phyloP scores from a whole-genome alignment of 2,329 filamentous ascomycete species.

The Mycosphaerella sp. region DNA sequence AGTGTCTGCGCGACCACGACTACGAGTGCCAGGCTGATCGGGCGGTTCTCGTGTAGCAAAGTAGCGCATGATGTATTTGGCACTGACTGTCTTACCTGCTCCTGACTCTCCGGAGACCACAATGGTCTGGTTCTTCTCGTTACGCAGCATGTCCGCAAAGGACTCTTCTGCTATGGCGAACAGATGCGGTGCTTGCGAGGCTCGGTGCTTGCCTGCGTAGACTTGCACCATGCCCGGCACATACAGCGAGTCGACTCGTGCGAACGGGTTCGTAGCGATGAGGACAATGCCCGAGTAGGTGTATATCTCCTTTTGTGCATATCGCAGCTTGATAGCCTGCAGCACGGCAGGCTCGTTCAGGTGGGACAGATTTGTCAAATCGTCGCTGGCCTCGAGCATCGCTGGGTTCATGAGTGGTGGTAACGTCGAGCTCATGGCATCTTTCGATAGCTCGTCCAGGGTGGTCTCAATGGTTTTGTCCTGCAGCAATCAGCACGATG shows the following conservation, averaged over 20 bases:
- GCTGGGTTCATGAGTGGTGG: conserved; percentile 96
- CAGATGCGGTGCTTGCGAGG: conserved; percentile 92
- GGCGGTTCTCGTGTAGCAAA: conserved; percentile 96
- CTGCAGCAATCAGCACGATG: conserved; percentile 43
- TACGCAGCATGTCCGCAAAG: conserved; percentile 97
- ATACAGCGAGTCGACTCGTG: conserved; percentile 93
- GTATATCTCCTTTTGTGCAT: conserved; percentile 98
- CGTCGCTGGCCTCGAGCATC: conserved; percentile 97
- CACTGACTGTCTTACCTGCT: conserved; percentile 97
- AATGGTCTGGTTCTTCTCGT: conserved; percentile 93
- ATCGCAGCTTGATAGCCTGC: conserved; percentile 94
- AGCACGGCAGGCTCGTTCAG: conserved; percentile 96
- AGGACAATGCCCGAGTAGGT: conserved; percentile 98
- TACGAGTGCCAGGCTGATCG: conserved; percentile 71
- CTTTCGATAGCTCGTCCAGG: conserved; percentile 65
- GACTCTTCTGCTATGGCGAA: conserved; percentile 99
- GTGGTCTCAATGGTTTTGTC: conserved; percentile 74
- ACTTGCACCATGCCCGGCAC: conserved; percentile 99
- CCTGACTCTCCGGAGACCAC: conserved; percentile 99
- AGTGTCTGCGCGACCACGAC: conserved; percentile 64
- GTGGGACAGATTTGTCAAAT: conserved; percentile 94
- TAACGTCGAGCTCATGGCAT: conserved; percentile 68
- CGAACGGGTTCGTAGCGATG: conserved; percentile 97
- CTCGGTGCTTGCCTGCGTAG: conserved; percentile 93
- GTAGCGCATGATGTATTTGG: conserved; percentile 99